Evolutionary conservation across 441 rosid species (phyloP), one percentile per base, ranked within the genome.

Genomic region (Euphorbia celastroides): DNA sequence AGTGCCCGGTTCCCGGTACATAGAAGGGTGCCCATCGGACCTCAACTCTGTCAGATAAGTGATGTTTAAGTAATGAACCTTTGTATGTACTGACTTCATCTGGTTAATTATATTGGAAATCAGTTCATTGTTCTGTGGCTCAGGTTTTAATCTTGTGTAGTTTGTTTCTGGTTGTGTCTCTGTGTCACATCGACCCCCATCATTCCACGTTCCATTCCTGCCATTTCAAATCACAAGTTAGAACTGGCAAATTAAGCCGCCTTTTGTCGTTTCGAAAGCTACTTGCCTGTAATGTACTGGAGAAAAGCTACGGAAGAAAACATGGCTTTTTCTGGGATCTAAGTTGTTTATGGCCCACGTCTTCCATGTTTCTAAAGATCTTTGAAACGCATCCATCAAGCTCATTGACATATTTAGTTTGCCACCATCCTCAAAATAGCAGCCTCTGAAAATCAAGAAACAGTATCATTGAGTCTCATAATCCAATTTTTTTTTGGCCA

Each of bases 151-250:
- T 67, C 61, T 75, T 28, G 65, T 56, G 59, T 75, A 65, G 65
- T 82, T n/a, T n/a, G n/a, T 80, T 75, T 77, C 87, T 1, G 96
- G 99, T 76, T 82, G 80, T 31, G 19, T 76, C 32, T 83, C 89
- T 63, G 72, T 67, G 72, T 89, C 90, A 71, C 97, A 88, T 7
- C 60, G 67, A 19, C 96, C 96, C 1, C 89, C 90, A 27, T 62
- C 67, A 14, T 83, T 85, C 98, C 97, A 89, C 34, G 86, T 72
- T n/a, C 96, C 94, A 25, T 87, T 81, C 82, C 92, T 92, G 86
- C 78, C 73, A 66, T 34, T 65, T 59, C 60, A 64, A 57, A 1
- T 9, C 22, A 28, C 20, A 27, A 16, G 7, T 54, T 25, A 25
- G 22, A 57, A 57, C 17, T 22, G 20, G 5, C 12, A 30, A 10